phyloP scores from a whole-genome alignment of 2,329 filamentous ascomycete species.

The Fonsecaea nubica region DNA sequence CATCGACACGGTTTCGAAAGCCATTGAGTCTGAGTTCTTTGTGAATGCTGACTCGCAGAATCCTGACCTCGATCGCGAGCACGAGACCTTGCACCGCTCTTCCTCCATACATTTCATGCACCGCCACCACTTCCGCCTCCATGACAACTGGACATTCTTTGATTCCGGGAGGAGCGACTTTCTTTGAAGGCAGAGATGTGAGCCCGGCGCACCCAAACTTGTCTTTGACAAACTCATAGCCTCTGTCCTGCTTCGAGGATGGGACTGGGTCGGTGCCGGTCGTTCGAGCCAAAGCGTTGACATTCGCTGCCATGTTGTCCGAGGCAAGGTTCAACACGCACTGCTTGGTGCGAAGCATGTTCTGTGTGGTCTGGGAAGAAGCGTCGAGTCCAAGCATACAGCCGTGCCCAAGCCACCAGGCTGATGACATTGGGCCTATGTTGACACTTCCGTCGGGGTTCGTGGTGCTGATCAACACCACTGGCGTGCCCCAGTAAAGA shows the following conservation, averaged over 20 bases:
- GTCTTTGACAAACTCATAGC: conserved; percentile 50
- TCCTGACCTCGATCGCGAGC: conserved; percentile 47
- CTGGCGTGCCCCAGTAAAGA: conserved; percentile 37
- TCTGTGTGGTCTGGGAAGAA: conserved; percentile 49
- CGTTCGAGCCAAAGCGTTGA: conserved; percentile 51
- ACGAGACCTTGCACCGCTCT: conserved; percentile 42
- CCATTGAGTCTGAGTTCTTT: conserved; percentile 47
- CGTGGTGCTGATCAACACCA: conserved; percentile 49
- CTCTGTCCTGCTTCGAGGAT: conserved; percentile 36
- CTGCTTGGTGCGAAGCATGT: conserved; percentile 51
- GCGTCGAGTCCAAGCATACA: conserved; percentile 53
- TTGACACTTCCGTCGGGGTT: conserved; percentile 53
- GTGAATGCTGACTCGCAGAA: conserved; percentile 48
- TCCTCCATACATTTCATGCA: conserved; percentile 46
- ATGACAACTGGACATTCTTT: conserved; percentile 53
- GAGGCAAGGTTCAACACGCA: conserved; percentile 54
- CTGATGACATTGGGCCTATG: conserved; percentile 54
- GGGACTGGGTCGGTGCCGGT: conserved; percentile 44
- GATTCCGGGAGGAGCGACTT: conserved; percentile 47
- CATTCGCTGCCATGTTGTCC: conserved; percentile 45
- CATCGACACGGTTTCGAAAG: conserved; percentile 50
- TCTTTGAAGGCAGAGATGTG: conserved; percentile 46
- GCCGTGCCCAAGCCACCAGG: conserved; percentile 53
- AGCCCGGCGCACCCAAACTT: conserved; percentile 47
- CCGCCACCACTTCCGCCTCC: conserved; percentile 49